phyloP scores from a whole-genome alignment of 2,329 filamentous ascomycete genomes.

The Ceratocystis alfenasii region DNA sequence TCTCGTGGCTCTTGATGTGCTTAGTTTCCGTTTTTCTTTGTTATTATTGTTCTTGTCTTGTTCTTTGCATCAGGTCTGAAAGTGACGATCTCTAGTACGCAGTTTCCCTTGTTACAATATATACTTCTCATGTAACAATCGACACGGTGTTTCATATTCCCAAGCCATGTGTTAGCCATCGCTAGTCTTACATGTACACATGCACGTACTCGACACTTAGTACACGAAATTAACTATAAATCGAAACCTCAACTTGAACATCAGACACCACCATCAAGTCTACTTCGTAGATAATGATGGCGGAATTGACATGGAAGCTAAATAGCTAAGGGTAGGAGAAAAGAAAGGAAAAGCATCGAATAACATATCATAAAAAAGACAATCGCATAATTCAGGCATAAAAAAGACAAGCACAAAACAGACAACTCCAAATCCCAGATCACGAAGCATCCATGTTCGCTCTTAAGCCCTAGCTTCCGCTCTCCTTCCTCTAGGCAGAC shows the following conservation, averaged over 20 bases:
- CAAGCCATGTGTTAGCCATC: too few species aligned
- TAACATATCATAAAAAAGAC: slow-evolving; percentile 8
- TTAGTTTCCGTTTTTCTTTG: not conserved
- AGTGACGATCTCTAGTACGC: not conserved
- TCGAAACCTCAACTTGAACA: too few species aligned
- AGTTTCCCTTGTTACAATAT: not conserved
- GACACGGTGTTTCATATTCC: too few species aligned
- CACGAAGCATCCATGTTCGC: slow-evolving; percentile 15
- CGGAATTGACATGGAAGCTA: too few species aligned
- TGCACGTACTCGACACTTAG: too few species aligned
- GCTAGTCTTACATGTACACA: too few species aligned
- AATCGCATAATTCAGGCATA: slow-evolving; percentile 13
- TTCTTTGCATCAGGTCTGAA: not conserved
- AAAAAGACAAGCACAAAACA: slow-evolving; percentile 8
- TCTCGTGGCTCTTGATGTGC: not conserved
- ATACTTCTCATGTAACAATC: not conserved
- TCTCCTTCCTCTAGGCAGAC: not conserved
- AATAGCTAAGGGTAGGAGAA: slow-evolving; percentile 22
- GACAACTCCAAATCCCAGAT: slow-evolving; percentile 20
- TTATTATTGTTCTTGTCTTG: not conserved
- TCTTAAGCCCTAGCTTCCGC: slow-evolving; percentile 1
- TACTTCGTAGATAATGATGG: too few species aligned
- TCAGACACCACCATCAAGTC: too few species aligned
- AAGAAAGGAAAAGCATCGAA: slow-evolving; percentile 15
- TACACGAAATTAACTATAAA: too few species aligned